Conservation (phyloP, 306 rosid genomes). For the Dalbergia cochinchinensis region DNA sequence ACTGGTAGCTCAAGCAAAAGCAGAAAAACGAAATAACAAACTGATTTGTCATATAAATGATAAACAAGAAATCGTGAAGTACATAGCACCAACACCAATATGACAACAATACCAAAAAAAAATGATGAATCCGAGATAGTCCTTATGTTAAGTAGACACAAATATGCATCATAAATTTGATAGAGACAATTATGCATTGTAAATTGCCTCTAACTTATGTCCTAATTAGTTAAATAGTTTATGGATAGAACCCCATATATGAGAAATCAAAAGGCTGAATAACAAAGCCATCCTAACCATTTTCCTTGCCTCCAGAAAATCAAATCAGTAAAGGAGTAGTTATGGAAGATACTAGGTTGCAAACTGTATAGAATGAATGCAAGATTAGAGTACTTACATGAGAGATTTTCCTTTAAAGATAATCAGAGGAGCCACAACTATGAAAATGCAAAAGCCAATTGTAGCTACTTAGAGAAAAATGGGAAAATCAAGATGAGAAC, state of each 20-base stretch:
- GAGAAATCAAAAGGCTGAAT: constrained; percentile 8
- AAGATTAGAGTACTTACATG: constrained; percentile 66
- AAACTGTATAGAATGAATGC: constrained; percentile 22
- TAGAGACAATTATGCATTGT: no score
- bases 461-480: constrained; percentile 65
- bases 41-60: background rate
- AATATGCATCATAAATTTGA: background rate
- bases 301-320: constrained; percentile 37
- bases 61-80: constrained; percentile 31
- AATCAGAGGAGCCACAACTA: constrained; percentile 90
- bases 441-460: constrained; percentile 83
- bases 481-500: constrained; percentile 44
- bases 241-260: constrained; percentile 18
- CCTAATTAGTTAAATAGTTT: constrained; percentile 30
- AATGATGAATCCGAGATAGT: constrained; percentile 11
- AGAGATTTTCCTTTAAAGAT: constrained; percentile 85
- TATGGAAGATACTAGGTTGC: constrained; percentile 22
- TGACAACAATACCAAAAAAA: background rate
- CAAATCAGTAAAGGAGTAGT: constrained; percentile 31
- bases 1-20: constrained; percentile 46
- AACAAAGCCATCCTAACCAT: background rate
- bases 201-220: background rate
- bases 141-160: constrained; percentile 21
- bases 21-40: background rate
- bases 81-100: constrained; percentile 23